Evolutionary conservation across 2,329 filamentous ascomycete genomes (phyloP).

Genomic region (Sporothrix euskadiensis): DNA sequence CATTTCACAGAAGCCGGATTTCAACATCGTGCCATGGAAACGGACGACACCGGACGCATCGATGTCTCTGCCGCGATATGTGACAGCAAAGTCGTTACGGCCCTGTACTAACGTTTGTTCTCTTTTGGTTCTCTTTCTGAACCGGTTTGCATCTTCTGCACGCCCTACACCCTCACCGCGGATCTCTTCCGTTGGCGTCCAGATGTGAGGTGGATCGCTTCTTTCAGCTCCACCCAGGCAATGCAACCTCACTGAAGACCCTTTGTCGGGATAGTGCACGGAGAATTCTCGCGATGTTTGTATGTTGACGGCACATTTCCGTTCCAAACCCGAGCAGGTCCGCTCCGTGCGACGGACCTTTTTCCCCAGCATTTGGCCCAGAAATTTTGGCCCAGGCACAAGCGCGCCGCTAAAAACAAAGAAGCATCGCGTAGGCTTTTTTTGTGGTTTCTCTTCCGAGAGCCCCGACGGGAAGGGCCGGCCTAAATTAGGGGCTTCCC

Average conservation of each 20-base stretch:
- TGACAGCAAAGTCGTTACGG: background rate
- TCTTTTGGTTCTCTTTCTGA: background rate
- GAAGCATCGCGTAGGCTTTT: background rate
- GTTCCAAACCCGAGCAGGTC: background rate
- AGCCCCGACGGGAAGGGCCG: background rate
- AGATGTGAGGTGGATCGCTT: background rate
- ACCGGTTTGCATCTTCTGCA: background rate
- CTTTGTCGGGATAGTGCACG: background rate
- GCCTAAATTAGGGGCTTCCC: background rate
- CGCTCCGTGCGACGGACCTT: background rate
- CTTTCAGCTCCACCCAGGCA: background rate
- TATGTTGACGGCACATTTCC: background rate
- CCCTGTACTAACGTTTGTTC: background rate
- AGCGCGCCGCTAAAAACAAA: constrained; percentile 9
- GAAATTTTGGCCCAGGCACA: background rate
- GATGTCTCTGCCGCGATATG: background rate
- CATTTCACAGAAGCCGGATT: background rate
- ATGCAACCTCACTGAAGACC: background rate
- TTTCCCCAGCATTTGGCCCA: background rate
- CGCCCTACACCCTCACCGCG: background rate
- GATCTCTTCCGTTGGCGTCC: constrained; percentile 13
- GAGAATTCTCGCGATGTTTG: background rate
- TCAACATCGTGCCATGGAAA: background rate
- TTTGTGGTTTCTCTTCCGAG: background rate
- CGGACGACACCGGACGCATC: background rate